Evolutionary conservation across 192 early-diverging fungal species (phyloP), one percentile per base, ranked within the genome.

Genomic region (Paraglomus occultum): DNA sequence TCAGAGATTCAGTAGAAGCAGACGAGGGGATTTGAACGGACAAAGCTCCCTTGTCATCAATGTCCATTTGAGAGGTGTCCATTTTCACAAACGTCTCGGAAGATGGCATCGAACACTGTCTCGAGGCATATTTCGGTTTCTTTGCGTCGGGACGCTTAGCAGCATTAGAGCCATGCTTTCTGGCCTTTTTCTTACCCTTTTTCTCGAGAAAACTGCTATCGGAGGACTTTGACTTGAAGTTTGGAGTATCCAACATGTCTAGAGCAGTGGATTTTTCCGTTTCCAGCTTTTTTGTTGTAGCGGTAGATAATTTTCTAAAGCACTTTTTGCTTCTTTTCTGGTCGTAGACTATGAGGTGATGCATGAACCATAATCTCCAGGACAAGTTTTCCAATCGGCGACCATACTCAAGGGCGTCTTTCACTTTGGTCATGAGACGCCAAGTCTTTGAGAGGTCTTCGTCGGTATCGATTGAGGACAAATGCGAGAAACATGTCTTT

Each of bases 391-490:
- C 92, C 20, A 92, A 74, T 18, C 92, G 88, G 48, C 82, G 86
- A 39, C 92, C 92, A 73, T 92, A 87, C 68, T 92, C 92, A 9
- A 94, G 80, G 43, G 88, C 85, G 68, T 92, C 89, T 75, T 91
- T 92, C 31, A 92, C 92, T 76, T 92, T 92, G 46, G 90, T 90
- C 74, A 89, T 90, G n/a, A 92, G 85, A 38, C 89, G 81, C 92
- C 92, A 94, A 6, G 89, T 84, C 66, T 84, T 86, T 45, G 85
- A 86, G 14, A 93, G 76, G 70, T 93, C 91, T 68, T 89, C 90
- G 10, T 85, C 89, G 51, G 81, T 86, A 51, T 89, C 87, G 17
- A 93, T 80, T 55, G 88, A 84, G 31, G 85, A 81, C 73, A 93
- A 89, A 15, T 85, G 84, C 60, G 84, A 85, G 74, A 92, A 93